A percentile compares a stretch with the other conserved stretches of the same genome.
These are phyloP conservation scores for Chlamydomonas sphaeroides DNA, from an alignment of 139 green algal species.

Conservation along the genomic window DNA sequence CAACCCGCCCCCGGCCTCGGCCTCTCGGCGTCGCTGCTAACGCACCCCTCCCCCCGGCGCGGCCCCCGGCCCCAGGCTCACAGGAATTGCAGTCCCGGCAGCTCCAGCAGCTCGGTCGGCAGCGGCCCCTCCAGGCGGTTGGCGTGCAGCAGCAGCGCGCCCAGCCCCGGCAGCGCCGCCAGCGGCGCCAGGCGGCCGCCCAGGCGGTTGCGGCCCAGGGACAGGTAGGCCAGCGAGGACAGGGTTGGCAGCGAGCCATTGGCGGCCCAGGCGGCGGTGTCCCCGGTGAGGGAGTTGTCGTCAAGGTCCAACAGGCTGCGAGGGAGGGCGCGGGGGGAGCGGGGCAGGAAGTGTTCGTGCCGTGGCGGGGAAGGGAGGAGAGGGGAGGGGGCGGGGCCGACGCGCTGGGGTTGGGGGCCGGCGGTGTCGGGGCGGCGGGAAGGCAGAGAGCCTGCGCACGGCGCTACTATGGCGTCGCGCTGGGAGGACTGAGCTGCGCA, in stretches of 20 bases:
- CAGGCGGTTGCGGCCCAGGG: neutral
- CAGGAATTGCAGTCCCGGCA: neutral
- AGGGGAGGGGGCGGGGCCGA: too few species aligned
- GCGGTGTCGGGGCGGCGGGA: too few species aligned
- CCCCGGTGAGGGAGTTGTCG: neutral
- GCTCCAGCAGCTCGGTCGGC: neutral
- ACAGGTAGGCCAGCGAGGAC: neutral
- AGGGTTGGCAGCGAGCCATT: neutral
- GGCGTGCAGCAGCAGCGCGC: neutral
- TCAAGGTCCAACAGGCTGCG: constrained; percentile 14
- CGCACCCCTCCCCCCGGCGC: neutral
- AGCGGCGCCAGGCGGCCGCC: neutral
- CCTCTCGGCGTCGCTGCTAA: neutral
- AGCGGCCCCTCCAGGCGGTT: constrained; percentile 12
- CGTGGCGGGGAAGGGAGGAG: too few species aligned
- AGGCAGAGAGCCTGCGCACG: neutral
- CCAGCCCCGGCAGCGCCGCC: neutral
- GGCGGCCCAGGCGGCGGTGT: neutral
- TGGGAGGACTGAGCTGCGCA: neutral
- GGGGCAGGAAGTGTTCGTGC: neutral
- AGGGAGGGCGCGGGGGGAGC: neutral
- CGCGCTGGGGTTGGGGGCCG: too few species aligned
- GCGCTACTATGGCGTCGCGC: too few species aligned
- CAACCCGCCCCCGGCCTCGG: too few species aligned
- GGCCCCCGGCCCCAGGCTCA: neutral